phyloP scores from a whole-genome alignment of 495 filamentous ascomycete genomes.

The Achaetomiella virescens region DNA sequence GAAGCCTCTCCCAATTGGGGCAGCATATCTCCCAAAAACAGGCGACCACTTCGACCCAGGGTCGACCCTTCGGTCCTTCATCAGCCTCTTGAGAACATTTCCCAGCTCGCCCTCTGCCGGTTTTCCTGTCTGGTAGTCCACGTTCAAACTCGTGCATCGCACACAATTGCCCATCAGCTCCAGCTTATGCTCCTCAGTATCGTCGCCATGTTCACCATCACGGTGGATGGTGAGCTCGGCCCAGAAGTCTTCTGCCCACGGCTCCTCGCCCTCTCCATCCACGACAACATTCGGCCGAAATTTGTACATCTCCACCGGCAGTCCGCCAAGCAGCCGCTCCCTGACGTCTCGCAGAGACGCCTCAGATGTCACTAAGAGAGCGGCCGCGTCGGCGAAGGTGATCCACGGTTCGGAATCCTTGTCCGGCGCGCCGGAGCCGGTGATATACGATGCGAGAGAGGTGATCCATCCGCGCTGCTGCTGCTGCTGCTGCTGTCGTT shows the following conservation, averaged over 20 bases:
- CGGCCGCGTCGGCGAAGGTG: constrained; percentile 75
- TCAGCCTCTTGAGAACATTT: constrained; percentile 65
- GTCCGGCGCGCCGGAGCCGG: not conserved
- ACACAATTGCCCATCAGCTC: constrained; percentile 70
- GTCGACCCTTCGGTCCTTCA: constrained; percentile 74
- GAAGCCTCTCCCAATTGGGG: constrained; percentile 42
- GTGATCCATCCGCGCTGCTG: constrained; percentile 39
- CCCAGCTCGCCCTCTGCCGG: constrained; percentile 59
- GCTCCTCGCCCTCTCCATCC: constrained; percentile 44
- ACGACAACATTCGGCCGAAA: constrained; percentile 85
- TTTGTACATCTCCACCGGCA: constrained; percentile 66
- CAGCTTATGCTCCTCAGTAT: constrained; percentile 34
- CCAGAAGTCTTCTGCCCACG: constrained; percentile 90
- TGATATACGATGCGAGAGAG: constrained; percentile 29
- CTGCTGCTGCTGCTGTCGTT: constrained; percentile 13
- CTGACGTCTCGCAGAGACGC: constrained; percentile 63
- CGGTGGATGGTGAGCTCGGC: constrained; percentile 48
- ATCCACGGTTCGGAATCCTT: constrained; percentile 33
- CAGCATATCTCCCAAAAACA: constrained; percentile 79
- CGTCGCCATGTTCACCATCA: constrained; percentile 19
- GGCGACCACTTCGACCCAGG: constrained; percentile 65
- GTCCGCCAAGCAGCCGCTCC: constrained; percentile 45
- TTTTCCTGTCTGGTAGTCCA: constrained; percentile 72
- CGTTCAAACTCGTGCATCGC: constrained; percentile 73
- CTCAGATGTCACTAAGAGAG: constrained; percentile 66